These are phyloP conservation scores for Leishmania gerbilli DNA, from an alignment of 208 protist species.

Conservation along the genomic window DNA sequence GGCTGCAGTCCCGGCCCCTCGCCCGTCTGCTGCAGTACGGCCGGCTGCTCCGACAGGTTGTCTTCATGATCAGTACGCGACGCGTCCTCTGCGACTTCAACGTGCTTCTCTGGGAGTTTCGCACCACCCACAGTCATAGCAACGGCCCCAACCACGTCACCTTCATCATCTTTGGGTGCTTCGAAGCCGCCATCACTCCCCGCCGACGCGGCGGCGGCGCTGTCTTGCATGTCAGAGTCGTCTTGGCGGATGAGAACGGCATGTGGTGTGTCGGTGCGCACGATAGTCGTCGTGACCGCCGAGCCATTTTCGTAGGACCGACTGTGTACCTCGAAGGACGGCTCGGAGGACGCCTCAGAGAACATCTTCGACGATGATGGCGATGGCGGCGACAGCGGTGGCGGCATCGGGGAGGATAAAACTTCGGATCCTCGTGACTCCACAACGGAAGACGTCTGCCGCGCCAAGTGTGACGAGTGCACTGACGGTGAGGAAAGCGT, in stretches of 20 bases:
- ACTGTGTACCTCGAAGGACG: not conserved
- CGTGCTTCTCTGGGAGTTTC: not conserved
- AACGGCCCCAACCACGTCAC: not conserved
- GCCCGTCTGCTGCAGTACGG: not conserved
- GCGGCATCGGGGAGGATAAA: not conserved
- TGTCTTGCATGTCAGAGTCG: not conserved
- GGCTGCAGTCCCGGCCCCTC: not conserved
- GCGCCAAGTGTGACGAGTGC: not conserved
- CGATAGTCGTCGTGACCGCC: not conserved
- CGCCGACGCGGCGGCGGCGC: not conserved
- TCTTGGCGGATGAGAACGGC: not conserved
- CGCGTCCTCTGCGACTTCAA: not conserved
- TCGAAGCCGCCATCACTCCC: not conserved
- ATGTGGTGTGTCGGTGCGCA: not conserved
- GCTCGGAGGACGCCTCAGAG: not conserved
- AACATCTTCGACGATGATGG: not conserved
- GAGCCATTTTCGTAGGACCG: not conserved
- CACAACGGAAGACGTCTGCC: not conserved
- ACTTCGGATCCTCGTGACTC: not conserved
- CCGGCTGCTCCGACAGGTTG: not conserved
- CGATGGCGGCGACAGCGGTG: not conserved
- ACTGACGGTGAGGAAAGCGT: conserved; percentile 4
- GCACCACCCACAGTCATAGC: not conserved
- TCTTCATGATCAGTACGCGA: not conserved
- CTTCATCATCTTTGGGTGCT: not conserved